Base-by-base conservation (phyloP, 1,139 yeast genomes). In the Geotrichum histeridarum region DNA sequence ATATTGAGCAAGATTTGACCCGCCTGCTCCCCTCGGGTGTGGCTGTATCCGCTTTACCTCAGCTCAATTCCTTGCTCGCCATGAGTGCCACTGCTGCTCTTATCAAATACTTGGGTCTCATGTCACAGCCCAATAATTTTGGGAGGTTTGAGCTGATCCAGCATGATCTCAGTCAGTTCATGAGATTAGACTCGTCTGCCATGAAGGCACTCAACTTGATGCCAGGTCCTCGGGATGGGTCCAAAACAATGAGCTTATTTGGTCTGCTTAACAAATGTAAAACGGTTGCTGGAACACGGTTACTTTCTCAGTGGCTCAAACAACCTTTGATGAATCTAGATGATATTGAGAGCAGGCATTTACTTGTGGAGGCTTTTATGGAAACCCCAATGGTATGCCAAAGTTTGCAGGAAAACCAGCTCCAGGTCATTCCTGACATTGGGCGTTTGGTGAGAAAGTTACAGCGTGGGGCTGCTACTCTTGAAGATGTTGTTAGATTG, bases 111-210 rank as follows among this genome's bases (percentile, higher is more conserved):
- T 74, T 88, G 59, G 82, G 80, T 36, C 70, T 89, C 36, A 71
- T 87, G 64, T 71, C 78, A 8, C 82, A 83, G 56, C 74, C 78
- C 56, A 67, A 77, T 27, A 79, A 42, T 11, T 79, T 61, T 58
- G 85, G 84, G 14, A 68, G 76, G 30, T 78, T 71, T 63, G 72
- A 77, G 15, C 72, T 93, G 32, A 79, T 79, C 32, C 79, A 79
- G 60, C 93, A 91, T 67, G 84, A 85, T 57, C 75, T 91, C 52
- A 74, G 82, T 17, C 82, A 85, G 56, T 91, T 77, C 67, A 89
- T 93, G 95, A 85, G 88, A 63, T 77, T 93, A 52, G 99, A 93
- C 66, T 82, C 94, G 8, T 83, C 97, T 0, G 96, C 98, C 0
- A 81, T 90, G 58, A 83, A 82, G 58, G 96, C 99, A 0, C 75